Evolutionary conservation across 371 early-diverging fungal species (phyloP), one percentile per base, ranked within the genome.

Genomic region (Parasitella parasitica): DNA sequence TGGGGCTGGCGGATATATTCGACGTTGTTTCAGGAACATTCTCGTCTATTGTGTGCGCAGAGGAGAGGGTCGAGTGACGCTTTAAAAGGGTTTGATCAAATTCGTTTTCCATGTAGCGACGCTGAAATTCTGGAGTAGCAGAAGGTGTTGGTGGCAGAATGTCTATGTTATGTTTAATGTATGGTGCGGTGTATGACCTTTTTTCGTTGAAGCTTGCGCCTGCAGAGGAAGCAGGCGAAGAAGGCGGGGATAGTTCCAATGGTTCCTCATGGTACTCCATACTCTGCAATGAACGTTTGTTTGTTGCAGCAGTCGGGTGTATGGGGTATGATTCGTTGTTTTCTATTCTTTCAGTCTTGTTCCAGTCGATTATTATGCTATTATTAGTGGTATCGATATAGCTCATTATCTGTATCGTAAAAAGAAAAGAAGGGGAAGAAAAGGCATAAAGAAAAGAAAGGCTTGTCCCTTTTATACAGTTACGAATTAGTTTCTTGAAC

Each of bases 11-110:
- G 0, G 24, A 15, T 41, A 41, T 13, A 8, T 26, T 52, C 28
- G 24, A 15, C 7, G 27, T 22, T 11, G 32, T 11, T 18, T 26
- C 52, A 6, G n/a, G 41, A 1, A n/a, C 9, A 15, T 3, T 43
- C 1, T 53, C 59, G 9, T 57, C 30, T 13, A 35, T 48, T 2
- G 34, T 48, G 9, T 52, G 36, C n/a, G 34, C n/a, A 36, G 56
- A 51, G 22, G 63, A 55, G 15, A 64, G 26, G 3, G 69, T 64
- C 13, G 69, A 69, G 48, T 69, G 54, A 6, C 69, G 50, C 28
- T 69, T 69, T 11, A 68, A 27, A 8, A 36, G 16, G 1, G 37
- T 20, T 32, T 59, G 54, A 8, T 59, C 53, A 1, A 30, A 11
- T 13, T 37, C 16, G 28, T 30, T 39, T 11, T 61, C 41, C 15